These are phyloP conservation scores for Raddia distichophylla DNA, from an alignment of 176 grass and related monocot genomes.

Conservation along the genomic window DNA sequence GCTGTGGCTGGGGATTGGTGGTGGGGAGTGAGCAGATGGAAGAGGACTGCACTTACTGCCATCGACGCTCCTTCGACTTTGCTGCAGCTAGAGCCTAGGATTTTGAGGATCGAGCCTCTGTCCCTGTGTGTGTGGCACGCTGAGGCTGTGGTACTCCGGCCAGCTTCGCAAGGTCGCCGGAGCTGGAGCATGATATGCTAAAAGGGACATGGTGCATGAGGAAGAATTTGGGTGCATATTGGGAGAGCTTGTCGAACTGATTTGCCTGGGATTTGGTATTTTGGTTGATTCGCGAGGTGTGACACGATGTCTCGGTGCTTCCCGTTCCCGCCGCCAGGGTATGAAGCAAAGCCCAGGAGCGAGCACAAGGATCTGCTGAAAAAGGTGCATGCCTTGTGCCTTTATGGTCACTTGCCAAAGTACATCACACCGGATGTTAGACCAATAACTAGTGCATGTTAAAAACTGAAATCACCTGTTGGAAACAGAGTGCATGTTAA, in stretches of 20 bases:
- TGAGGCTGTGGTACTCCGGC: background rate
- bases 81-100: background rate
- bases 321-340: constrained; percentile 52
- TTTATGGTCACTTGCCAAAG: constrained; percentile 30
- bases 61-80: background rate
- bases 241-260: background rate
- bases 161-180: background rate
- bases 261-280: constrained; percentile 3
- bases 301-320: constrained; percentile 62
- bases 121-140: background rate
- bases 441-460: background rate
- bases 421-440: background rate
- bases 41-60: constrained; percentile 46
- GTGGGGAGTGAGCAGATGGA: constrained; percentile 52
- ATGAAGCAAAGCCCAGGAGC: constrained; percentile 36
- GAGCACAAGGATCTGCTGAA: constrained; percentile 46
- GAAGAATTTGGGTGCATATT: background rate
- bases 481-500: background rate
- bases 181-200: constrained; percentile 11
- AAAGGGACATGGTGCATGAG: constrained; percentile 50
- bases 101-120: background rate
- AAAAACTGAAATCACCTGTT: background rate
- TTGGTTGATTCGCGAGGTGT: background rate
- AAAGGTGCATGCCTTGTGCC: constrained; percentile 45
- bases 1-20: constrained; percentile 60